phyloP scores from a whole-genome alignment of 768 basidiomycete species.

The Xerocomellus chrysenteron region DNA sequence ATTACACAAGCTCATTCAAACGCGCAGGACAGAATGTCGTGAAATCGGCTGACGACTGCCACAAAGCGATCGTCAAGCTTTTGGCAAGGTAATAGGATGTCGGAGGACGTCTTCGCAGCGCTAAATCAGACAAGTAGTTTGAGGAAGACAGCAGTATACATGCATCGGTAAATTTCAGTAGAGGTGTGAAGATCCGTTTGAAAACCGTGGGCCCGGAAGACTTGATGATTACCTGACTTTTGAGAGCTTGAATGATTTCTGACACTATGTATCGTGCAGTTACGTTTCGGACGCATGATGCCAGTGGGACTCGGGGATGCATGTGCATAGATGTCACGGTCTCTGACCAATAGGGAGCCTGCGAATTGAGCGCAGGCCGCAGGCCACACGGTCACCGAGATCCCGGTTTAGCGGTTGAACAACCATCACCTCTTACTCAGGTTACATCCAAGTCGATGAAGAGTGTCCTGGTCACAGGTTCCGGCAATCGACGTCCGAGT shows the following conservation, averaged over 20 bases:
- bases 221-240: not conserved
- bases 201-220: not conserved
- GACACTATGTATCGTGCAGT: not conserved
- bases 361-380: not conserved
- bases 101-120: too few species aligned
- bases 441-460: slow-evolving; percentile 25
- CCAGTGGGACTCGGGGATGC: too few species aligned
- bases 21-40: too few species aligned
- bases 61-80: not conserved
- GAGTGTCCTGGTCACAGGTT: slow-evolving; percentile 62
- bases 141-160: too few species aligned
- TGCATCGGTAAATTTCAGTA: too few species aligned
- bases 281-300: not conserved
- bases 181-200: too few species aligned
- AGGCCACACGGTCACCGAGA: not conserved
- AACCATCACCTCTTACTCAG: not conserved
- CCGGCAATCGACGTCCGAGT: not conserved
- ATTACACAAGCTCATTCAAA: too few species aligned
- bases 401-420: not conserved
- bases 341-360: not conserved
- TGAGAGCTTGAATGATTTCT: not conserved
- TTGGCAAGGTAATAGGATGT: too few species aligned
- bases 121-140: too few species aligned
- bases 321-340: too few species aligned
- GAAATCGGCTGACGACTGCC: too few species aligned